A percentile compares a stretch with the other conserved stretches of the same genome.
phyloP scores from a whole-genome alignment of 2,329 filamentous ascomycete species.

The Diaporthe destruens region DNA sequence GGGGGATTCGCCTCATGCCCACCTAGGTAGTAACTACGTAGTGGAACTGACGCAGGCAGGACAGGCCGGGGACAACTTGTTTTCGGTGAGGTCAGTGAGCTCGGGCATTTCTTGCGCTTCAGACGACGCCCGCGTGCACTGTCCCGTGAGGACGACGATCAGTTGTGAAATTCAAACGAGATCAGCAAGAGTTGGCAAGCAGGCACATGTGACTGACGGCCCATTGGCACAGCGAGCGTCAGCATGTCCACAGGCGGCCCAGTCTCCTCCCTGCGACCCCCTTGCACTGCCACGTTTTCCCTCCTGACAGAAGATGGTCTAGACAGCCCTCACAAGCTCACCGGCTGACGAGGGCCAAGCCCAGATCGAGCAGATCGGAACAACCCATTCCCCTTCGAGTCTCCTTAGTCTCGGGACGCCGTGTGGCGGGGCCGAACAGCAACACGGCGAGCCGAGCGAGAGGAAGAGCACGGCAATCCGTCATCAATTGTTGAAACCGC shows the following conservation, averaged over 20 bases:
- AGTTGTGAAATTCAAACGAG: background rate
- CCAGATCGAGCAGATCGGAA: too few species aligned
- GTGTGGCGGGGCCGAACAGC: background rate
- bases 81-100: too few species aligned
- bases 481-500: background rate
- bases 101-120: background rate
- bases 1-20: background rate
- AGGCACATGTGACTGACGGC: background rate
- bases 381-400: background rate
- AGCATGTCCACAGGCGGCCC: background rate
- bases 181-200: too few species aligned
- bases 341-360: background rate
- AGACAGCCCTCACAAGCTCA: background rate
- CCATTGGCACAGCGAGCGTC: background rate
- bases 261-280: background rate
- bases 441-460: too few species aligned
- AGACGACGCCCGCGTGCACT: background rate
- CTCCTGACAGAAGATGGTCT: background rate
- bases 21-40: background rate
- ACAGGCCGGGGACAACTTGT: background rate
- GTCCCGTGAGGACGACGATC: background rate
- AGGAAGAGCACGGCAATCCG: background rate
- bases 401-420: constrained; percentile 13
- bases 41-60: background rate
- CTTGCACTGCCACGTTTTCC: constrained; percentile 25